phyloP scores from a whole-genome alignment of 441 rosid species.

The Manihot esculenta region DNA sequence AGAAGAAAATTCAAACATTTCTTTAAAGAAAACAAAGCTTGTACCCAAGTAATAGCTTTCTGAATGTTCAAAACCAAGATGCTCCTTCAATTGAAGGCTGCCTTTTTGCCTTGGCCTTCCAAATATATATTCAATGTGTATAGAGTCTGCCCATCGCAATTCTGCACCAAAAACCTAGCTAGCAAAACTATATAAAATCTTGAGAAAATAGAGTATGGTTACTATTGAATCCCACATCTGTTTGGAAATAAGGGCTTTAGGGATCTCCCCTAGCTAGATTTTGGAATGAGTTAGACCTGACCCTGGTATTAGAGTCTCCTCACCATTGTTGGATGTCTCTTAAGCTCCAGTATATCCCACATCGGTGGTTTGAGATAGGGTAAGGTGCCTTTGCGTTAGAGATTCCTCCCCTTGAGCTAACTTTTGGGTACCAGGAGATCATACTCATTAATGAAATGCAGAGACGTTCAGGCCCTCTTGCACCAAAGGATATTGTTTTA shows the following conservation, averaged over 20 bases:
- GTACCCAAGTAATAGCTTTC: constrained; percentile 85
- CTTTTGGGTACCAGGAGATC: too few relatives aligned
- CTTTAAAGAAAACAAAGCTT: constrained; percentile 19
- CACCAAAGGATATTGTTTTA: neutral
- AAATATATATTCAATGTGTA: constrained; percentile 80
- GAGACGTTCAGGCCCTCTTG: neutral
- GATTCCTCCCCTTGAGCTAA: too few relatives aligned
- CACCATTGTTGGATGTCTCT: too few relatives aligned
- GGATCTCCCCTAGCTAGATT: too few relatives aligned
- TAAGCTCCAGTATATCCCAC: too few relatives aligned
- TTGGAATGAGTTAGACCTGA: too few relatives aligned
- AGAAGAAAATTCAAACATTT: constrained; percentile 7
- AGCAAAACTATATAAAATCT: constrained; percentile 15
- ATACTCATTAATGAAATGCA: neutral
- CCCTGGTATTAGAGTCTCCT: too few relatives aligned
- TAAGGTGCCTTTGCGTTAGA: too few relatives aligned
- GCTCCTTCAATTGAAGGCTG: constrained; percentile 56
- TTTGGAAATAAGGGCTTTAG: too few relatives aligned
- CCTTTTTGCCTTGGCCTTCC: constrained; percentile 91
- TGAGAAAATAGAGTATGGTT: neutral
- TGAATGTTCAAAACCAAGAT: constrained; percentile 70
- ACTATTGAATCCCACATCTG: too few relatives aligned
- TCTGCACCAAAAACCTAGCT: constrained; percentile 64
- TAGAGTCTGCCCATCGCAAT: constrained; percentile 55
- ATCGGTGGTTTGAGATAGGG: too few relatives aligned